Evolutionary conservation across 75 land plant species (phyloP).

Genomic region (Larix kaempferi): DNA sequence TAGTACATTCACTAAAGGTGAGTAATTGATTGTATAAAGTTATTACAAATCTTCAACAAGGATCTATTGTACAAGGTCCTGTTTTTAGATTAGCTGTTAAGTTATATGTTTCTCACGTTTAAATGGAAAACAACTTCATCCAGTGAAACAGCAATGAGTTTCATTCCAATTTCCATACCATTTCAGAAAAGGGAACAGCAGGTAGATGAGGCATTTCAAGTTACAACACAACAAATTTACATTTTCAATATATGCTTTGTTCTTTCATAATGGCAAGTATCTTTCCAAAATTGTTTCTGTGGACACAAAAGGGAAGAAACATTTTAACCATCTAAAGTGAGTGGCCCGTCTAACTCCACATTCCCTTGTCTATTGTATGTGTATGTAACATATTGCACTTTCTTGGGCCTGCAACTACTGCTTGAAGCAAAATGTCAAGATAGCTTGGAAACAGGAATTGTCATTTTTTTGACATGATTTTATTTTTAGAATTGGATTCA

Average conservation of each 20-base stretch:
- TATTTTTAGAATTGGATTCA: too few species aligned
- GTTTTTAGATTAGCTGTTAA: not conserved
- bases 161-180: not conserved
- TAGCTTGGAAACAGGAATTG: too few species aligned
- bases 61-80: not conserved
- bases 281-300: not conserved
- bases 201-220: not conserved
- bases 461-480: too few species aligned
- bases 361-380: too few species aligned
- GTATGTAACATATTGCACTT: too few species aligned
- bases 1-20: not conserved
- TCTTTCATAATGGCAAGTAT: not conserved
- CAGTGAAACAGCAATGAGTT: not conserved
- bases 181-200: not conserved
- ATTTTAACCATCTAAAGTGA: too few species aligned
- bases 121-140: not conserved
- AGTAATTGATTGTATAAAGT: not conserved
- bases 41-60: not conserved
- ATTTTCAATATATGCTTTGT: not conserved
- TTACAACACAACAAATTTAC: not conserved
- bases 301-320: too few species aligned
- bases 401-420: too few species aligned
- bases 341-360: too few species aligned
- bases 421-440: too few species aligned
- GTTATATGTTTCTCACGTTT: not conserved